Base-by-base conservation (phyloP, 1,284 basidiomycete genomes). In the Fomitopsis betulina region DNA sequence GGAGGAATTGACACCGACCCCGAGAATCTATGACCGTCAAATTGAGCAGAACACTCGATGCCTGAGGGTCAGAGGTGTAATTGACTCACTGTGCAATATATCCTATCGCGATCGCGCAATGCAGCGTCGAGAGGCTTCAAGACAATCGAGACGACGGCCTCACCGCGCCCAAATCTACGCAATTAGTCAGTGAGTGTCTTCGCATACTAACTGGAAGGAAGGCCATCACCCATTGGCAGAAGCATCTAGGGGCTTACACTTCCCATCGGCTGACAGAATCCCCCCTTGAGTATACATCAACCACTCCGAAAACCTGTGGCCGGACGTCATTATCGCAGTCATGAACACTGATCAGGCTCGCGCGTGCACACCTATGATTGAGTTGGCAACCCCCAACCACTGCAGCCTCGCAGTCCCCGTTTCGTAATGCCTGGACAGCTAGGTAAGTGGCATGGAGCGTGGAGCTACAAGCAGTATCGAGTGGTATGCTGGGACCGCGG, bases 381-480 rank as follows among this genome's bases (percentile, higher is more conserved):
- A 76, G 60, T 58, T 79, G 77, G 57, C 70, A 72, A 37, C 75
- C 78, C 10, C 72, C 77, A 27, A 83, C 75, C 7, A 83, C 67
- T 1, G 79, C 81, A 13, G 77, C 73, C 27, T 79, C 75, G 51
- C 80, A 75, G 50, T 82, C 80, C 2, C 79, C 80, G 38, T 66
- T 67, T 37, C 67, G 68, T 2, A 82, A 64, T 0, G 77, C 75
- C 38, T 75, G 74, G 3, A 79, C 71, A 2, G 79, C 80, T 17
- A 82, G 71, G 62, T 82, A 79, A 40, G 76, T 71, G 4, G 77
- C 78, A 5, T 73, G 75, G 9, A 79, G 66, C 40, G 72, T 75
- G 27, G 78, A 80, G 53, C 76, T 79, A 60, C 81, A 83, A 2
- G 78, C 81, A 0, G 80, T 81, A 60, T 82, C 80, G 0, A 76